Conservation (phyloP, 805 yeast species). For the Ogataea allantospora region DNA sequence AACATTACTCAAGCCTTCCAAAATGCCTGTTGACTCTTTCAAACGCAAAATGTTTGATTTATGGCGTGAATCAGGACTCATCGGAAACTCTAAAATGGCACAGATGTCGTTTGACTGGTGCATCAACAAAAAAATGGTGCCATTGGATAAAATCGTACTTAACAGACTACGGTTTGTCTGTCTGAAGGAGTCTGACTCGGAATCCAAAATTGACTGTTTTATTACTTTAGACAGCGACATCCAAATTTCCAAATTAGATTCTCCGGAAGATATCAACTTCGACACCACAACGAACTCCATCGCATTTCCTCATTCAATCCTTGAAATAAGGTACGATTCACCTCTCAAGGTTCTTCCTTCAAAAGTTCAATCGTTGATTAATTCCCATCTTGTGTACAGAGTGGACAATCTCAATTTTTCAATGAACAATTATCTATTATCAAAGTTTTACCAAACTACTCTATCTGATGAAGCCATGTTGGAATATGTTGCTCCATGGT, state of each 20-base stretch:
- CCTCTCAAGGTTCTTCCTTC: conserved; percentile 34
- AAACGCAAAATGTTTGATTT: conserved; percentile 17
- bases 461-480: conserved; percentile 26
- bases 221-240: conserved; percentile 33
- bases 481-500: conserved; percentile 35
- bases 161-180: conserved; percentile 31
- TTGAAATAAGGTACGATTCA: conserved; percentile 47
- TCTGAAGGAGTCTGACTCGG: conserved; percentile 7
- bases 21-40: conserved; percentile 6
- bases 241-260: conserved; percentile 10
- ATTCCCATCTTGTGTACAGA: conserved; percentile 48
- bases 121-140: conserved; percentile 28
- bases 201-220: conserved; percentile 28
- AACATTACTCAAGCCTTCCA: conserved; percentile 19
- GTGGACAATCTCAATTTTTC: conserved; percentile 39
- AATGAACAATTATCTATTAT: conserved; percentile 31
- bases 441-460: conserved; percentile 22
- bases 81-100: conserved; percentile 33
- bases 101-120: conserved; percentile 34
- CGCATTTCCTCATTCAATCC: conserved; percentile 47
- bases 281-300: conserved; percentile 12
- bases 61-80: conserved; percentile 24
- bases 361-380: conserved; percentile 38
- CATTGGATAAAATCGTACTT: conserved; percentile 27
- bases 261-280: conserved; percentile 12